Conservation (phyloP, 163 green algal genomes). For the Dunaliella salina region DNA sequence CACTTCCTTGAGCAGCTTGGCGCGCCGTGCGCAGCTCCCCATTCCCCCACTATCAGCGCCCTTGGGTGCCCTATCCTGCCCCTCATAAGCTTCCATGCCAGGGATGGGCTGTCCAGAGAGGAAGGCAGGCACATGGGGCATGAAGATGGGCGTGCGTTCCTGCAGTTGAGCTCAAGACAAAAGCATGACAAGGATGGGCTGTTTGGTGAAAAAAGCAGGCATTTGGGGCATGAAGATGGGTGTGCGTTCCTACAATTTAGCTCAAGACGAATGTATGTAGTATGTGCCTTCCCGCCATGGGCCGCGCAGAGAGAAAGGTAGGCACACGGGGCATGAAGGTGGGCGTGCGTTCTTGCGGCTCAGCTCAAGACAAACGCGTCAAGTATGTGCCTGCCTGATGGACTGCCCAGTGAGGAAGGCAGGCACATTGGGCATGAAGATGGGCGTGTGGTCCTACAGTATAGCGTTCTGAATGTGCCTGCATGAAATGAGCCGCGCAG, state of each 20-base stretch:
- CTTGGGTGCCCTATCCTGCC: background rate
- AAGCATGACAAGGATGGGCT: too few species aligned
- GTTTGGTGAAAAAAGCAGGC: slow-evolving; percentile 32
- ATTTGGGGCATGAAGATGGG: too few species aligned
- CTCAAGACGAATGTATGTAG: too few species aligned
- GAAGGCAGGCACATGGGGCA: slow-evolving; percentile 40
- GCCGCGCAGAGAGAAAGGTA: slow-evolving; percentile 33
- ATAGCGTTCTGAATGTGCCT: too few species aligned
- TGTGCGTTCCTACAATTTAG: too few species aligned
- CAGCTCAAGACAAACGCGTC: too few species aligned
- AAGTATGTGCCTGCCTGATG: too few species aligned
- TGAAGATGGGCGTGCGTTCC: slow-evolving; percentile 51
- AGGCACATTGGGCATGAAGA: slow-evolving; percentile 42
- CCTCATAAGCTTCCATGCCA: slow-evolving; percentile 10
- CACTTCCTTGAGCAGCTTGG: slow-evolving; percentile 36
- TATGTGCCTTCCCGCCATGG: slow-evolving; percentile 3
- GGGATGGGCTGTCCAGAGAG: slow-evolving; percentile 29
- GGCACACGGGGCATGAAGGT: slow-evolving; percentile 42
- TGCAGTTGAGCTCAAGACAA: too few species aligned
- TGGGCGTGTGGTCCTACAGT: slow-evolving; percentile 53
- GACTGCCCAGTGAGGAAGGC: slow-evolving; percentile 36
- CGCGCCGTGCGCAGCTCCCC: slow-evolving; percentile 10
- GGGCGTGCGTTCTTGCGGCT: slow-evolving; percentile 49
- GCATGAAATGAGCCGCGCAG: slow-evolving; percentile 26
- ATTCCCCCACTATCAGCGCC: background rate